phyloP scores from a whole-genome alignment of 345 rosid species.

The Brassica incana region DNA sequence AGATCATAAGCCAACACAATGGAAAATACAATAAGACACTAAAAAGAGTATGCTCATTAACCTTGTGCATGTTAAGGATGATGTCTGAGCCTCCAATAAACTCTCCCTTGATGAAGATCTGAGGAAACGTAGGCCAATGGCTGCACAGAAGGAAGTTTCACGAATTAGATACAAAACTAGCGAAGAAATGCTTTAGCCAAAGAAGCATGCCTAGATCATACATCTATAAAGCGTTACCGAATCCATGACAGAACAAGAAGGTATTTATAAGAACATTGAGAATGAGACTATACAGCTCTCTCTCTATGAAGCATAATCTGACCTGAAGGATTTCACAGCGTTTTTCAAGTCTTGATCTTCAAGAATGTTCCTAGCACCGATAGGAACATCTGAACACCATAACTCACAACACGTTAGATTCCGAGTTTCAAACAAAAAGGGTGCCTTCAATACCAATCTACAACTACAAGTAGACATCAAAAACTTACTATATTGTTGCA shows the following conservation, averaged over 20 bases:
- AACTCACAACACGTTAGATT: not conserved
- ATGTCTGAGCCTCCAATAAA: constrained; percentile 96
- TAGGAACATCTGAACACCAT: constrained; percentile 60
- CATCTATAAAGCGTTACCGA: not conserved
- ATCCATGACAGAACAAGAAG: not conserved
- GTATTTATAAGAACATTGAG: not conserved
- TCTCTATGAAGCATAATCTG: not conserved
- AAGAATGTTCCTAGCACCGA: constrained; percentile 85
- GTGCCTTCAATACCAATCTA: not conserved
- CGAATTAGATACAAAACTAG: not conserved
- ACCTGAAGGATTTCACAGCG: constrained; percentile 92
- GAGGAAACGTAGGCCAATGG: constrained; percentile 97
- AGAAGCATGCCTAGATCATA: not conserved
- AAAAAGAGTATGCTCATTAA: constrained; percentile 9
- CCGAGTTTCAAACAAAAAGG: not conserved
- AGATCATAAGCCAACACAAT: not conserved
- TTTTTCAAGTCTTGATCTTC: constrained; percentile 80
- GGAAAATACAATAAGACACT: not conserved
- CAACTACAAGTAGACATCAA: not conserved
- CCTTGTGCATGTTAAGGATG: constrained; percentile 91
- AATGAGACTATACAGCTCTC: not conserved
- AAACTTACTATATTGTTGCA: constrained; percentile 75
- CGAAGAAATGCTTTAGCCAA: not conserved
- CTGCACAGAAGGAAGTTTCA: constrained; percentile 45
- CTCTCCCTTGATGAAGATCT: constrained; percentile 90